Evolutionary conservation across 371 early-diverging fungal species (phyloP), one percentile per base, ranked within the genome.

Genomic region (Fennellomyces sp.): DNA sequence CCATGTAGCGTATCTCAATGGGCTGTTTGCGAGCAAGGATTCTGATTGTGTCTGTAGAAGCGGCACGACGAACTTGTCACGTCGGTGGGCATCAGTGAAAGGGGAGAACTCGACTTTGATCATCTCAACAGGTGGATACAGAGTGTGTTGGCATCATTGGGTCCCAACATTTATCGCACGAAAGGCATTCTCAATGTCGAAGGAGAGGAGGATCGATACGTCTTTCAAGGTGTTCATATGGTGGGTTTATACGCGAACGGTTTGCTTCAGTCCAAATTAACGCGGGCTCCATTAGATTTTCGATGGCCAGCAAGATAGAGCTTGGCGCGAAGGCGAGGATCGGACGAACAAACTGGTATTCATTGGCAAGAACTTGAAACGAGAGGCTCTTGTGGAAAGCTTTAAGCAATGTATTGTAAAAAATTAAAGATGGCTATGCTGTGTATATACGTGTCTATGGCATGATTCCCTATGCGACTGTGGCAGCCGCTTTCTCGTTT

Each of bases 161-260:
- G 75, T 1, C 57, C 60, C 2, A 59, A 75, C 23, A 62, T 75
- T 19, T 72, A 69, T 31, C 65, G 75, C 21, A 66, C 61, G 70
- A 75, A 75, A 36, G 74, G 75, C 3, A 63, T 75, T 23, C 49
- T 75, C 28, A 61, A 65, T 42, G 67, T 75, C 21, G 30, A 63
- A 15, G 73, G 70, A 6, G 70, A 66, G 52, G 52, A 73, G 4
- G 63, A 72, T 38, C 63, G 74, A 11, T 75, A 66, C 38, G 72
- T 72, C n/a, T 75, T 75, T 50, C 73, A 75, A 53, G 75, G 72
- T 19, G 73, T 75, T 1, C 75, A 75, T 33, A 75, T 73, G 66
- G 64, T 64, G 55, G 41, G 33, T 58, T 33, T 5, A 4, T 13
- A 7, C 10, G 28, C 13, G 11, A 19, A 53, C 25, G 7, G 12